phyloP scores from a whole-genome alignment of 352 stramenopile species.

The Blastocystis hominis region DNA sequence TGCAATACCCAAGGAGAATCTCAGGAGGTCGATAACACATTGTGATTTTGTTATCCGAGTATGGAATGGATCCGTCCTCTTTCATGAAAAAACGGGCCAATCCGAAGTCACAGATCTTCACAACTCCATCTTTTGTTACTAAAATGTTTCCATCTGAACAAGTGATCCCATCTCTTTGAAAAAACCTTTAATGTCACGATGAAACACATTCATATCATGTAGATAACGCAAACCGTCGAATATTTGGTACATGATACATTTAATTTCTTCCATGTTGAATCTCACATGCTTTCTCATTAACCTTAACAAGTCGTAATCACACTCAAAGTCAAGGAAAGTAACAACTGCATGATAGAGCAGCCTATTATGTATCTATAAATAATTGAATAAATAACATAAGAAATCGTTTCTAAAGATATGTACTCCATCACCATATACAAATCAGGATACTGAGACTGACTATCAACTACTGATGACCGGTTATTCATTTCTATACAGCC shows the following conservation, averaged over 20 bases:
- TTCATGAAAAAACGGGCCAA: slow-evolving; percentile 4
- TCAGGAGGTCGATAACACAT: slow-evolving; percentile 53
- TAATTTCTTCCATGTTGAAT: slow-evolving; percentile 35
- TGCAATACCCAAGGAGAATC: background rate
- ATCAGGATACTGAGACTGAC: slow-evolving; percentile 29
- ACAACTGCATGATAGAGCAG: background rate
- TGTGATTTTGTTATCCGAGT: slow-evolving; percentile 41
- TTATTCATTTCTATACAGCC: background rate
- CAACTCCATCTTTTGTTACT: background rate
- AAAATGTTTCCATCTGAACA: slow-evolving; percentile 48
- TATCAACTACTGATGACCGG: background rate
- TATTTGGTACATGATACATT: slow-evolving; percentile 45
- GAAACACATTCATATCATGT: slow-evolving; percentile 21
- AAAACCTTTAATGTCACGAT: slow-evolving; percentile 44
- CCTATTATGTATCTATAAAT: too few species aligned
- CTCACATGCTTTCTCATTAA: slow-evolving; percentile 14
- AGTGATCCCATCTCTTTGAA: background rate
- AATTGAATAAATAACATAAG: too few species aligned
- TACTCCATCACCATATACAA: slow-evolving; percentile 56
- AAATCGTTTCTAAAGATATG: background rate
- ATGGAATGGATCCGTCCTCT: slow-evolving; percentile 29
- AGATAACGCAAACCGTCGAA: slow-evolving; percentile 21
- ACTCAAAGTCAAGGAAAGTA: background rate
- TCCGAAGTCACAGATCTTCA: slow-evolving; percentile 56
- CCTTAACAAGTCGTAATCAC: slow-evolving; percentile 34